Percentiles rank a stretch among this genome's conserved stretches.
Evolutionary conservation across 441 rosid species (phyloP).

Genomic region (Euphorbia celastroides): DNA sequence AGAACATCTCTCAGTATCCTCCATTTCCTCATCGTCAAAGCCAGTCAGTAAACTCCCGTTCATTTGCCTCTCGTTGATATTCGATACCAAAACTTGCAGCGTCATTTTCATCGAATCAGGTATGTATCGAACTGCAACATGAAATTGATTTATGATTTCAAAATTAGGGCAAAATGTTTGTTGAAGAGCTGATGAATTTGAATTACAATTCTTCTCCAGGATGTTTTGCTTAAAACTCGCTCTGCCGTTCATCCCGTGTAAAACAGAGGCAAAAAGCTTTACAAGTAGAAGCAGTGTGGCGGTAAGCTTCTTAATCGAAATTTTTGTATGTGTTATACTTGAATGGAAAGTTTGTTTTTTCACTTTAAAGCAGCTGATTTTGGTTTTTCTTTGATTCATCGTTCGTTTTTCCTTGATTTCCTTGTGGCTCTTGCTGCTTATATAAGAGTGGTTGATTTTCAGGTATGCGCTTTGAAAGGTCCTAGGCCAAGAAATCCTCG

Average conservation of each 20-base stretch:
- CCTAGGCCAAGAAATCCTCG: conserved; percentile 90
- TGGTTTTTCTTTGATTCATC: neutral
- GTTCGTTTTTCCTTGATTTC: neutral
- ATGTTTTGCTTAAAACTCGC: conserved; percentile 55
- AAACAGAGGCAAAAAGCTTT: conserved; percentile 27
- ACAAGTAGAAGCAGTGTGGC: conserved; percentile 32
- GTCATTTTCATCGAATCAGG: neutral
- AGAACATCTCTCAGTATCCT: neutral
- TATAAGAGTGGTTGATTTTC: conserved; percentile 1
- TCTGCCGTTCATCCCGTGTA: conserved; percentile 38
- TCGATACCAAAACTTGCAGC: neutral
- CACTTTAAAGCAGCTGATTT: neutral
- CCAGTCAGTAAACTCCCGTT: neutral
- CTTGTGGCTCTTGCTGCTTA: neutral
- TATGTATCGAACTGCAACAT: neutral
- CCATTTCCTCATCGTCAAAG: neutral
- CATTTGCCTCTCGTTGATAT: neutral
- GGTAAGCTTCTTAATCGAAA: conserved; percentile 32
- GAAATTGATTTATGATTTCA: neutral
- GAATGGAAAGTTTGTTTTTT: neutral
- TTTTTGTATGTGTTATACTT: neutral
- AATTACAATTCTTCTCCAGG: conserved; percentile 24
- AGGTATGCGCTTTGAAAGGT: conserved; percentile 89
- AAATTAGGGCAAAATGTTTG: neutral
- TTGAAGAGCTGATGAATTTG: neutral